Base-by-base conservation (phyloP, 352 stramenopile species). In the Globisporangium okanoganense region DNA sequence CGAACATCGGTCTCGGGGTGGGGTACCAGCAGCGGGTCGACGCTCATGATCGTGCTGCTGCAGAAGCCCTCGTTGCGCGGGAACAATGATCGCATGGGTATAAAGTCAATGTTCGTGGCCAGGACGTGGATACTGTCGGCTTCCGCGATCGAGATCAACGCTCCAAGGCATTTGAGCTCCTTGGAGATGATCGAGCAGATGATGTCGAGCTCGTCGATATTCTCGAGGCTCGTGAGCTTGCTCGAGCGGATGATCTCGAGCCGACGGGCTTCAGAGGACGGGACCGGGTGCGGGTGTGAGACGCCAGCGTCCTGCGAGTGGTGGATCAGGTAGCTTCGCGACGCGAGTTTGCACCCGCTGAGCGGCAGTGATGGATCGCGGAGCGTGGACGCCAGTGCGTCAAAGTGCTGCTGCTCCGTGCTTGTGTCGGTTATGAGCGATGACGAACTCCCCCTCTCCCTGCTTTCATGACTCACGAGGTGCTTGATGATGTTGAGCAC, bases 401-500 rank as follows among this genome's bases (percentile, higher is more conserved):
- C 51, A 41, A 66, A 56, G 44, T 61, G 60, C 24, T 66, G 50
- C 20, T 51, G 22, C 13, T 63, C 33, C 12, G 40, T 40, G 35
- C 60, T 66, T 4, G 45, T 20, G 0, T 36, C 24, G 0, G 59
- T 61, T 31, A 65, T 24, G 22, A 47, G 25, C 14, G 6, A 20
- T 5, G 35, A 16, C 18, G 53, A 57, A 7, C 18, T 24, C 5
- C 16, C 51, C 8, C 13, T 12, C n/a, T n/a, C n/a, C n/a, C n/a
- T n/a, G 22, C 36, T 57, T 9, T 56, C 35, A 0, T 58, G 36
- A 18, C 33, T 33, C 18, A 79, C 55, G 41, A 79, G 33, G 8
- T 54, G 29, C 56, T 75, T 71, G 61, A 79, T 69, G 49, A 78
- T 54, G n/a, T 29, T 71, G 50, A 75, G 62, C 14, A 76, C 65